phyloP scores from a whole-genome alignment of 1,139 yeast genomes.

The Lodderomyces orthopsilosis region DNA sequence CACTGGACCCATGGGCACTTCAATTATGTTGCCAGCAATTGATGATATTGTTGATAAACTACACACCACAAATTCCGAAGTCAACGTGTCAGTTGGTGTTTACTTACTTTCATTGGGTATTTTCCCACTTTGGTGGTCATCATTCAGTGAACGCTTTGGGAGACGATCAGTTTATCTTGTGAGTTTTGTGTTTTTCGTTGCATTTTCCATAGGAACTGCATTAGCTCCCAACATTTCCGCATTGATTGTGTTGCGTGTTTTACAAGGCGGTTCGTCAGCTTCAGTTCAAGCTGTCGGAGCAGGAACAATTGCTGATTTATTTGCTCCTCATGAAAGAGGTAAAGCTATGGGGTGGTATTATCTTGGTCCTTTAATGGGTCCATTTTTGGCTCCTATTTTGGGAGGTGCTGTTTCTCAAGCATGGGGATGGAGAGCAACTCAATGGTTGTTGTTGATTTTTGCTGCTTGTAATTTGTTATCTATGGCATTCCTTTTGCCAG shows the following conservation, averaged over 20 bases:
- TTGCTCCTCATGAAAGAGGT: constrained; percentile 67
- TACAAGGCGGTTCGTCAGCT: constrained; percentile 80
- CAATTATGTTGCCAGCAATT: constrained; percentile 78
- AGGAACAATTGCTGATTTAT: constrained; percentile 79
- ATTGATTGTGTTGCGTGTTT: constrained; percentile 64
- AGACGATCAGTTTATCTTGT: constrained; percentile 69
- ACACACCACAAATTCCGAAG: constrained; percentile 55
- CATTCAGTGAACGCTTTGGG: constrained; percentile 72
- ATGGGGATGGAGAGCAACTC: constrained; percentile 90
- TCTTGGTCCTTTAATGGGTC: constrained; percentile 80
- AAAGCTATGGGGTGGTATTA: constrained; percentile 78
- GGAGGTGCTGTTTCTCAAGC: constrained; percentile 73
- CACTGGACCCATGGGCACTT: constrained; percentile 91
- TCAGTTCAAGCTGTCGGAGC: constrained; percentile 91
- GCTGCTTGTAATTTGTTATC: constrained; percentile 53
- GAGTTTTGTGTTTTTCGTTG: constrained; percentile 61
- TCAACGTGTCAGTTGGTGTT: constrained; percentile 78
- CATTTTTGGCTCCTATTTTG: constrained; percentile 73
- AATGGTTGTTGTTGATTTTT: constrained; percentile 75
- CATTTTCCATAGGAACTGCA: constrained; percentile 72
- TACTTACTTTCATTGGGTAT: constrained; percentile 72
- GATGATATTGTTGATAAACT: constrained; percentile 55
- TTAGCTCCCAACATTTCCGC: constrained; percentile 59
- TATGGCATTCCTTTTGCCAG: constrained; percentile 64
- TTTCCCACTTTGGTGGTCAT: constrained; percentile 89